These are phyloP conservation scores for Mytilinidion resinicola DNA, from an alignment of 495 filamentous ascomycete species.

Conservation along the genomic window DNA sequence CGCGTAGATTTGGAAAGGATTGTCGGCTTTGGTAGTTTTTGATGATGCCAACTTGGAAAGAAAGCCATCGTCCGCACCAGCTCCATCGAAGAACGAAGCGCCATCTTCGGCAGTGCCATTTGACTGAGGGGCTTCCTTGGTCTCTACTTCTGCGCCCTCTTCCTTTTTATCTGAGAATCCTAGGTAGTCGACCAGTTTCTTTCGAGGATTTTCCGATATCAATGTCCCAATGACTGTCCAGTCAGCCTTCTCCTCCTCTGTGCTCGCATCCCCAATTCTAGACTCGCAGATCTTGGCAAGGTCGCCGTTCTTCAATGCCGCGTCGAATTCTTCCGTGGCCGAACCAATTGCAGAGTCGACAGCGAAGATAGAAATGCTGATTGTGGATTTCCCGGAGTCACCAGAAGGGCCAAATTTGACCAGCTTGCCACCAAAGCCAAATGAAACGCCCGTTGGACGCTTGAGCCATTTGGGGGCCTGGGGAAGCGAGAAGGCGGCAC, in stretches of 20 bases:
- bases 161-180: constrained; percentile 67
- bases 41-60: constrained; percentile 67
- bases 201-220: constrained; percentile 70
- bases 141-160: constrained; percentile 31
- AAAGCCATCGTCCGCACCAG: constrained; percentile 72
- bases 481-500: constrained; percentile 74
- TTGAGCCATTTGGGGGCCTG: constrained; percentile 90
- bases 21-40: constrained; percentile 74
- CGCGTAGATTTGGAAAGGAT: constrained; percentile 79
- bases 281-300: constrained; percentile 71
- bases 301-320: constrained; percentile 70
- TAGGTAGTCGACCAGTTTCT: constrained; percentile 76
- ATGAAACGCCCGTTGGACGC: constrained; percentile 77
- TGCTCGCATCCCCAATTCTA: constrained; percentile 63
- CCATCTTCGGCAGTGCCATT: constrained; percentile 44
- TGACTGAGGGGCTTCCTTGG: constrained; percentile 32
- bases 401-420: constrained; percentile 62
- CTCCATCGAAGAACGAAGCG: constrained; percentile 72
- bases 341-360: constrained; percentile 78
- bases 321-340: constrained; percentile 81
- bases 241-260: constrained; percentile 87
- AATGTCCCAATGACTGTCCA: constrained; percentile 93
- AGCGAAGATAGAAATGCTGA: constrained; percentile 81
- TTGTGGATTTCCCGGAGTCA: constrained; percentile 61
- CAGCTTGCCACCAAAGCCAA: constrained; percentile 93